A percentile compares a stretch with the other conserved stretches of the same genome.
Evolutionary conservation across 345 rosid genomes (phyloP).

Genomic region (Eucalyptus marginata): DNA sequence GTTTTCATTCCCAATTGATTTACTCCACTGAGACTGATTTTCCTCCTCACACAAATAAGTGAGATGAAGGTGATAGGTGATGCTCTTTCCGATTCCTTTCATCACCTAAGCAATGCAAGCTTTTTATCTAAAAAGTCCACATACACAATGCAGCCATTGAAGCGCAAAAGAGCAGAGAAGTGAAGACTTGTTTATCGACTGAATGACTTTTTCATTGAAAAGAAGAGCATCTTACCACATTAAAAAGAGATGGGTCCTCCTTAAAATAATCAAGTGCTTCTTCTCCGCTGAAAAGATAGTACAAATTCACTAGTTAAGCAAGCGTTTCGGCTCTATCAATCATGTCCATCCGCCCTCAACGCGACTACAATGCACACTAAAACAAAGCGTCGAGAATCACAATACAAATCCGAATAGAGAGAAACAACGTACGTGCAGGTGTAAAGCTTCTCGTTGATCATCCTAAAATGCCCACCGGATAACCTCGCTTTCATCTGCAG

Average conservation of each 20-base stretch:
- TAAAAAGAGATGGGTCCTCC: conserved; percentile 70
- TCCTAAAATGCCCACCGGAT: conserved; percentile 85
- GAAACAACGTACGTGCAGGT: conserved; percentile 62
- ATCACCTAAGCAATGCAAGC: neutral
- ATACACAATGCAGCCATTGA: neutral
- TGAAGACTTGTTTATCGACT: neutral
- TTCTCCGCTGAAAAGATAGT: conserved; percentile 40
- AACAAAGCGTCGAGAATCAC: neutral
- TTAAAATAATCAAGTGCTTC: conserved; percentile 70
- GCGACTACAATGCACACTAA: neutral
- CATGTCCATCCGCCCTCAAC: neutral
- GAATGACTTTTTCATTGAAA: neutral
- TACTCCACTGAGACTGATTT: neutral
- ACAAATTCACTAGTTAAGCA: neutral
- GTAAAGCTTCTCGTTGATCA: conserved; percentile 90
- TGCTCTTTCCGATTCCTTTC: neutral
- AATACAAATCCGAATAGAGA: neutral
- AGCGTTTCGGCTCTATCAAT: neutral
- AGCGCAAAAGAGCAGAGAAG: neutral
- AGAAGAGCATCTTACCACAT: conserved; percentile 42
- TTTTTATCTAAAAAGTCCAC: neutral
- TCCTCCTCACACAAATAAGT: neutral
- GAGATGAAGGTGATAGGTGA: neutral
- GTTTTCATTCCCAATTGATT: neutral
- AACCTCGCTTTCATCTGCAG: conserved; percentile 69